phyloP scores from a whole-genome alignment of 2,329 filamentous ascomycete species.

The Nemania sp. region DNA sequence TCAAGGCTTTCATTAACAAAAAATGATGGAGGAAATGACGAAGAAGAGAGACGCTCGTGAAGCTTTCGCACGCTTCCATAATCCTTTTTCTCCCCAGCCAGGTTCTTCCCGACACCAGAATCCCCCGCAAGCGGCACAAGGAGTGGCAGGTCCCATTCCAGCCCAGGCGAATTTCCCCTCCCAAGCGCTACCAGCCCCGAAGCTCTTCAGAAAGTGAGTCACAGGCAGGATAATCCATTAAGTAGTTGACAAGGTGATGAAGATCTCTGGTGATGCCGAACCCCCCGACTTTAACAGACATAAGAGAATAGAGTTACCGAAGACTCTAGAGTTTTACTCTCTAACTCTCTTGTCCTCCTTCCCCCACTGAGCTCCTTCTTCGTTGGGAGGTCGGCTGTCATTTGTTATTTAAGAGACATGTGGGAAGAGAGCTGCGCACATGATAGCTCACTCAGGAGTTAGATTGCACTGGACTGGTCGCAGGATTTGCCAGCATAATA shows the following conservation, averaged over 20 bases:
- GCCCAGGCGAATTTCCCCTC: neutral
- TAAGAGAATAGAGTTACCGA: neutral
- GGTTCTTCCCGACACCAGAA: neutral
- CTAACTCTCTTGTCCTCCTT: neutral
- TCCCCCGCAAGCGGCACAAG: neutral
- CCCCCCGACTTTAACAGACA: neutral
- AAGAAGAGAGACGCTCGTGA: conserved; percentile 2
- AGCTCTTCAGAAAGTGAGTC: neutral
- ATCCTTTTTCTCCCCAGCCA: neutral
- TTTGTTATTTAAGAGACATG: neutral
- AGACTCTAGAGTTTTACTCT: neutral
- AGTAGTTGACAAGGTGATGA: neutral
- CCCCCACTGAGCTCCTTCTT: no score
- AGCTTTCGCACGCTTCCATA: neutral
- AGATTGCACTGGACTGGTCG: neutral
- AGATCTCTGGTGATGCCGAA: neutral
- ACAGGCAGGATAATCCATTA: neutral
- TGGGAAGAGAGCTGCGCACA: neutral
- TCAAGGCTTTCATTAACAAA: conserved; percentile 3
- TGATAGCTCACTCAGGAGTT: neutral
- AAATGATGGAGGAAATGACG: conserved; percentile 4
- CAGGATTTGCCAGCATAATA: neutral
- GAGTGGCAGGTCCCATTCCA: neutral
- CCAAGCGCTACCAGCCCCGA: neutral
- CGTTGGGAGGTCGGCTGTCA: neutral